Base-by-base conservation (phyloP, 2,329 filamentous ascomycete genomes). In the Leptographium galeiforme region DNA sequence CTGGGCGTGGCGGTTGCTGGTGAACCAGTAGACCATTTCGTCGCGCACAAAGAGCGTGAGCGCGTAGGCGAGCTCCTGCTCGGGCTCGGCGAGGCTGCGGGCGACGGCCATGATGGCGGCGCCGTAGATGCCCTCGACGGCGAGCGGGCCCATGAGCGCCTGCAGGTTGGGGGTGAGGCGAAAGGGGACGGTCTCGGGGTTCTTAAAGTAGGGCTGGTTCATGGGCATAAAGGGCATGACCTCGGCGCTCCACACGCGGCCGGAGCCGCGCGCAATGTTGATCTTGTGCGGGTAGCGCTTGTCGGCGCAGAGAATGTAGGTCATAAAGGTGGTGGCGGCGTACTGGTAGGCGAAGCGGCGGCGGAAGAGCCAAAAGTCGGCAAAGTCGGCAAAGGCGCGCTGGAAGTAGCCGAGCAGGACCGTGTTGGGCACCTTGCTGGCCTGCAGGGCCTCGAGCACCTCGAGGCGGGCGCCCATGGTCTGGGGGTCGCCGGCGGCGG, bases 341-440 rank as follows among this genome's bases (percentile, higher is more conserved):
- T 95, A 84, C 70, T 98, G 93, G 73, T 97, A 96, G 25, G 89
- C 87, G 71, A 98, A 95, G 60, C 95, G 90, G 55, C 90, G 84
- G 55, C 93, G 87, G 87, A 99, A 99, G 55, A 98, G 79, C 89
- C 91, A 98, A 75, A 97, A 96, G 63, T 96, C 90, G 47, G 87
- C 81, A 68, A 88, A 98, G 58, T 87, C 85, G 34, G 89, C 86
- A 70, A 93, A 97, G 6, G 83, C 87, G 59, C 78, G 75, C 64
- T 90, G 87, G 79, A 96, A 96, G 72, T 91, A 96, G 59, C 95
- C 82, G 52, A 95, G 77, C 25, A 85, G 84, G 56, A 97, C 74
- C 4, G 81, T 89, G 55, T 84, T 83, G 7, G 89, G 87, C 53
- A 96, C 90, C 79, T 85, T 94, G 66, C 90, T 91, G 66, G 94